Conservation (phyloP, 164 flowering plant species). For the Stephania yunnanensis region DNA sequence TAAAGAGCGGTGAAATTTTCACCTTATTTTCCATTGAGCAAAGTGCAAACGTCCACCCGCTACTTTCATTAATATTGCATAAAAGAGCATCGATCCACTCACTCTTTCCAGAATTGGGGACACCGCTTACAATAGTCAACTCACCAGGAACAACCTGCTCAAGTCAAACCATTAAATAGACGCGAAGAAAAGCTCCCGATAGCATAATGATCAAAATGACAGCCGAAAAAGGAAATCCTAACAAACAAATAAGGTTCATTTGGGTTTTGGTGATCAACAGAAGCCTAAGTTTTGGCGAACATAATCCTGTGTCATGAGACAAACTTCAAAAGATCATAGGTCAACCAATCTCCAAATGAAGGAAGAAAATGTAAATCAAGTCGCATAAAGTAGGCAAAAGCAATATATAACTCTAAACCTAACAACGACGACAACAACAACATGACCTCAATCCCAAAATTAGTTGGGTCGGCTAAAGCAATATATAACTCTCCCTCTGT, state of each 20-base stretch:
- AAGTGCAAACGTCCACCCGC: conserved; percentile 87
- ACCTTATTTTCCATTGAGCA: conserved; percentile 99
- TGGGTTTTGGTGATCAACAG: neutral
- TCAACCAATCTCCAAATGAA: too few relatives aligned
- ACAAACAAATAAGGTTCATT: neutral
- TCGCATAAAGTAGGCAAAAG: too few relatives aligned
- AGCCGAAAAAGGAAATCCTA: neutral
- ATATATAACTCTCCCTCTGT: too few relatives aligned
- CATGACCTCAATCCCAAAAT: too few relatives aligned
- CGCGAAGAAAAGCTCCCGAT: neutral
- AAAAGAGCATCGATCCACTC: conserved; percentile 99
- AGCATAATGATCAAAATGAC: neutral
- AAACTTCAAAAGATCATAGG: neutral
- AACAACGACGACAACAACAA: too few relatives aligned
- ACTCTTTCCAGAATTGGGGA: conserved; percentile 99
- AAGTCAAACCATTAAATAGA: conserved; percentile 3
- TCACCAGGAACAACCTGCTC: conserved; percentile 93
- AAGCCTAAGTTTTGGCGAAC: neutral
- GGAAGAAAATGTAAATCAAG: too few relatives aligned
- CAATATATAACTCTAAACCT: too few relatives aligned
- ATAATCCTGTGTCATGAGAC: neutral
- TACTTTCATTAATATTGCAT: conserved; percentile 66
- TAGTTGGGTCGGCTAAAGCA: too few relatives aligned
- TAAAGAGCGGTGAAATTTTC: neutral
- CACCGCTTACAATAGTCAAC: conserved; percentile 85